Base-by-base conservation (phyloP, 108 stramenopile species). In the Seminavis robusta region DNA sequence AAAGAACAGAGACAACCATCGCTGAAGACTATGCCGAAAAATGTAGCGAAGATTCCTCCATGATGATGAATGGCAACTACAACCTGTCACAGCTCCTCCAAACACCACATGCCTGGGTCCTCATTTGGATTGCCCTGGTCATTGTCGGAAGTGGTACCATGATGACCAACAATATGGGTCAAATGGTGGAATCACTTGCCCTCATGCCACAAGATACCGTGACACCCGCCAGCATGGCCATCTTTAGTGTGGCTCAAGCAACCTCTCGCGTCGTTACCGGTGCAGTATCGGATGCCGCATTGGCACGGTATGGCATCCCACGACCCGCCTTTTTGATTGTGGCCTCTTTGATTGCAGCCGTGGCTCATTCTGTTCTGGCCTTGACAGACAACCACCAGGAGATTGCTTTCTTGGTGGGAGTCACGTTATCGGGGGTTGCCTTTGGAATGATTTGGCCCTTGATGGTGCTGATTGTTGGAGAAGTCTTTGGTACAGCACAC, bases 401-500 rank as follows among this genome's bases (percentile, higher is more conserved):
- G 55, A 50, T 59, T 26, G 63, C 52, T 4, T 88, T 88, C 49
- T 76, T 82, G 0, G 51, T 80, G 15, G 87, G 87, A 2, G 73
- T 81, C 9, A 67, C 83, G 24, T 50, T 88, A 24, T 74, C 79
- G 1, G 87, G 87, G 0, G 28, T 67, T 27, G 80, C 83, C 8
- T 88, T 88, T 78, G 87, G 87, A 20, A 88, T 82, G 81, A 57
- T 77, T 21, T 88, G 87, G 87, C 87, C 87, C 16, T 33, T 84
- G 46, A 67, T 88, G 81, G 87, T 88, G 2, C 68, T 86, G 3
- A 77, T 82, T 20, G 69, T 71, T 4, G 81, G 82, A n/a, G 81
- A 83, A 70, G 52, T 74, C 21, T 88, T 82, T 39, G 81, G 83
- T 11, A 77, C 72, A 8, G 52, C 49, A 0, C 69, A 88, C 48